Conservation (phyloP, 148 eudicot species). For the Rhododendron ferrugineum region DNA sequence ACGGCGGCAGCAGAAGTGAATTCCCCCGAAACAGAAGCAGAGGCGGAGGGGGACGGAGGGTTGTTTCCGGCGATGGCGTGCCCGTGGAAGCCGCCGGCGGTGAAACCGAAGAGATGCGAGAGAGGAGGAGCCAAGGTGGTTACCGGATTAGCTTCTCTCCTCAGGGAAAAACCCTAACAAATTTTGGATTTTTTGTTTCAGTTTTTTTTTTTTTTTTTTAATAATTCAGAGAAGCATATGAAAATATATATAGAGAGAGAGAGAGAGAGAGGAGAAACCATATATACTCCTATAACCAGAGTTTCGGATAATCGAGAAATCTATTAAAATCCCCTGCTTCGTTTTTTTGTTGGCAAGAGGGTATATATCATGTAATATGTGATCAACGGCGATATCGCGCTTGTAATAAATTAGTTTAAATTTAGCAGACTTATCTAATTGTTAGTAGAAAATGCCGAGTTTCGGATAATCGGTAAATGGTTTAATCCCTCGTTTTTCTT, state of each 20-base stretch:
- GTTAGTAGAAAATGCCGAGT: too few species aligned
- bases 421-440: too few species aligned
- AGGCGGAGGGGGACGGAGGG: slow-evolving; percentile 14
- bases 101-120: slow-evolving; percentile 42
- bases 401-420: slow-evolving; percentile 4
- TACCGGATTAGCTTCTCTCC: slow-evolving; percentile 56
- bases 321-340: neutral
- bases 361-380: slow-evolving; percentile 7
- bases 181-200: slow-evolving; percentile 23
- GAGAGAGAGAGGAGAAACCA: neutral
- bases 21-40: slow-evolving; percentile 3
- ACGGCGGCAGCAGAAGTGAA: neutral
- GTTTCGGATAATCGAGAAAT: slow-evolving; percentile 3
- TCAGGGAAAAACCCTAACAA: slow-evolving; percentile 46
- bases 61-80: neutral
- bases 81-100: slow-evolving; percentile 51
- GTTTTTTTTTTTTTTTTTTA: neutral
- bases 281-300: neutral
- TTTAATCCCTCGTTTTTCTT: too few species aligned
- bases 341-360: slow-evolving; percentile 12
- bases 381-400: neutral
- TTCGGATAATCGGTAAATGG: too few species aligned
- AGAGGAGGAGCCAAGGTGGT: slow-evolving; percentile 39
- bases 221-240: neutral
- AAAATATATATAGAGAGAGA: neutral